These are phyloP conservation scores for Licmophora abbreviata DNA, from an alignment of 108 stramenopile genomes.

Conservation along the genomic window DNA sequence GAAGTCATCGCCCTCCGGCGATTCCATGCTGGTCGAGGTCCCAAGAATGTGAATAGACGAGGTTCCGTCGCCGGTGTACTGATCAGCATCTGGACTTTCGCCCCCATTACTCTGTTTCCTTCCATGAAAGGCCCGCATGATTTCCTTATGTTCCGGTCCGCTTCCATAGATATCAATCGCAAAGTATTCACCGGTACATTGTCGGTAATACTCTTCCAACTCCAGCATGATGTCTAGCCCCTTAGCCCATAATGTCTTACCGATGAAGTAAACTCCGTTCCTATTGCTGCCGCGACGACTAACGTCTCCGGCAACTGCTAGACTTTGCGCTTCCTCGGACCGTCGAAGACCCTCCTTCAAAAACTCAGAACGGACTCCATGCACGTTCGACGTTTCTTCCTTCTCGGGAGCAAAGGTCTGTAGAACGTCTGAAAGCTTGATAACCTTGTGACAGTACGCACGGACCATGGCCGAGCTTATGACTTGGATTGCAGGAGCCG, in stretches of 20 bases:
- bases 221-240: slow-evolving; percentile 72
- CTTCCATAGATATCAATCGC: slow-evolving; percentile 70
- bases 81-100: not conserved
- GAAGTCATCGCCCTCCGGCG: not conserved
- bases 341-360: slow-evolving; percentile 9
- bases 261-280: slow-evolving; percentile 73
- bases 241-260: slow-evolving; percentile 82
- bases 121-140: slow-evolving; percentile 62
- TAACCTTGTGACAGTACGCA: slow-evolving; percentile 86
- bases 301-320: not conserved
- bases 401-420: slow-evolving; percentile 77
- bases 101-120: slow-evolving; percentile 12
- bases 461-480: slow-evolving; percentile 77
- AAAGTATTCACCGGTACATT: slow-evolving; percentile 58
- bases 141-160: slow-evolving; percentile 70
- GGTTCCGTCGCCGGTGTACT: not conserved
- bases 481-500: slow-evolving; percentile 65
- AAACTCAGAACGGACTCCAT: slow-evolving; percentile 76
- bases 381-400: slow-evolving; percentile 73
- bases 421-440: slow-evolving; percentile 71
- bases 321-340: not conserved
- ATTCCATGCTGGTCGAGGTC: not conserved
- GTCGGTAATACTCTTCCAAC: slow-evolving; percentile 58
- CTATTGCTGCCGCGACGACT: slow-evolving; percentile 6
- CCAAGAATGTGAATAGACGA: slow-evolving; percentile 2